A percentile compares a stretch with the other conserved stretches of the same genome.
These are phyloP conservation scores for Colletotrichum cordylinicola DNA, from an alignment of 2,329 filamentous ascomycete species.

Conservation along the genomic window DNA sequence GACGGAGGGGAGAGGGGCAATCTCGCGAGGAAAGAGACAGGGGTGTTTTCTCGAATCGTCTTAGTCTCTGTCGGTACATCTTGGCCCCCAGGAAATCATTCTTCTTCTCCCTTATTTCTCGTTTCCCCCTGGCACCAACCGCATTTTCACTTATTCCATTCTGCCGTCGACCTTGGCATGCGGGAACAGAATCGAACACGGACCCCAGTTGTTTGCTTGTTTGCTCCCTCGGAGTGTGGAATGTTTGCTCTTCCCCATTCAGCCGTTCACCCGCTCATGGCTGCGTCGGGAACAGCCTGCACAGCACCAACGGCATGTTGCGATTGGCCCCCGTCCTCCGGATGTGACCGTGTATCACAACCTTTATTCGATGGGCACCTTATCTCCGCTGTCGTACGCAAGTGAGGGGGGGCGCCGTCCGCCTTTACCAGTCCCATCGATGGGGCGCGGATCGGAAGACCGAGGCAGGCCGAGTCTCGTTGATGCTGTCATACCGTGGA, in stretches of 20 bases:
- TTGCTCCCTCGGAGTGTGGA: background rate
- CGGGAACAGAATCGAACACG: background rate
- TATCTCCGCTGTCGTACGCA: background rate
- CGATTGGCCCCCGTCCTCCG: background rate
- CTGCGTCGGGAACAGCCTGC: background rate
- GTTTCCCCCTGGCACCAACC: background rate
- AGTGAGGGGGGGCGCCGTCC: background rate
- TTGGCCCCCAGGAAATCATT: background rate
- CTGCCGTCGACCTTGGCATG: background rate
- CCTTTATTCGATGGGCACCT: background rate
- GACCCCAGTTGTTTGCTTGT: background rate
- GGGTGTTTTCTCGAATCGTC: background rate
- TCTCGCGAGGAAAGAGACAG: background rate
- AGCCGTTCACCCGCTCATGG: background rate
- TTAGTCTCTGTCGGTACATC: background rate
- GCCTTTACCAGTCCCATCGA: background rate
- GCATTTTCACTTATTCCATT: background rate
- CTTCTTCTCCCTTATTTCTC: background rate
- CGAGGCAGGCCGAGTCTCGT: background rate
- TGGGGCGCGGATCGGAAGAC: background rate
- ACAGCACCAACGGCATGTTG: background rate
- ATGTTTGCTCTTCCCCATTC: background rate
- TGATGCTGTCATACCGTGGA: background rate
- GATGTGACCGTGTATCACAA: background rate
- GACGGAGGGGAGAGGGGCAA: background rate